phyloP scores from a whole-genome alignment of 2,329 filamentous ascomycete species.

The Phialophora tarda region DNA sequence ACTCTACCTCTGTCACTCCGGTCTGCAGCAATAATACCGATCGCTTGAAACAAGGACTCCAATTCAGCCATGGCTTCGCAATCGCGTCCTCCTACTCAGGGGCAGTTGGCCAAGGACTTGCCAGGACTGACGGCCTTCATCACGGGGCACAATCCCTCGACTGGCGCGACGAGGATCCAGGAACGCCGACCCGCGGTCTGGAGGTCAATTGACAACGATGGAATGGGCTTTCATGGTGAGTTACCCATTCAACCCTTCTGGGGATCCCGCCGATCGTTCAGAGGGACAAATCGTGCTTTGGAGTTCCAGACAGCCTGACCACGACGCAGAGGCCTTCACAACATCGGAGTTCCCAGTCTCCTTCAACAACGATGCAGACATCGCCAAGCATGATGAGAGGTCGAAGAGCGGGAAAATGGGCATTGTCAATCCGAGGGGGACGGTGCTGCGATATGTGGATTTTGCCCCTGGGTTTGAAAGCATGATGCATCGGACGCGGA shows the following conservation, averaged over 20 bases:
- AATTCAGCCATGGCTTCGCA: constrained; percentile 15
- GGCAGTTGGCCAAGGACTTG: constrained; percentile 22
- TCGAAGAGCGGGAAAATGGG: constrained; percentile 13
- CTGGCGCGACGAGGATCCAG: constrained; percentile 25
- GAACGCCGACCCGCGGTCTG: constrained; percentile 21
- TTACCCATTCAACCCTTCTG: neutral
- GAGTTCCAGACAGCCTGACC: neutral
- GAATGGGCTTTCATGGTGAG: constrained; percentile 21
- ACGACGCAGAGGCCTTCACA: constrained; percentile 11
- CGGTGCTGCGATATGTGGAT: constrained; percentile 47
- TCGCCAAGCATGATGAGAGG: constrained; percentile 21
- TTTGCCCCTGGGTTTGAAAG: constrained; percentile 51
- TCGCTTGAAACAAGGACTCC: neutral
- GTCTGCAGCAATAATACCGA: neutral
- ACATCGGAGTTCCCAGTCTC: constrained; percentile 25
- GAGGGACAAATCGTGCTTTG: too few relatives aligned
- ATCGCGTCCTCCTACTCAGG: constrained; percentile 22
- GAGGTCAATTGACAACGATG: constrained; percentile 24
- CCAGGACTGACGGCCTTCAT: constrained; percentile 26
- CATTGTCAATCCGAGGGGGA: constrained; percentile 26
- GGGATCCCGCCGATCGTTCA: too few relatives aligned
- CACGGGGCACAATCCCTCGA: constrained; percentile 22
- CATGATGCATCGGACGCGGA: constrained; percentile 61
- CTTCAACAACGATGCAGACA: constrained; percentile 25
- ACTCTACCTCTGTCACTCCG: too few relatives aligned